Evolutionary conservation across 2,329 filamentous ascomycete genomes (phyloP).

Genomic region (Diaporthe helianthi): DNA sequence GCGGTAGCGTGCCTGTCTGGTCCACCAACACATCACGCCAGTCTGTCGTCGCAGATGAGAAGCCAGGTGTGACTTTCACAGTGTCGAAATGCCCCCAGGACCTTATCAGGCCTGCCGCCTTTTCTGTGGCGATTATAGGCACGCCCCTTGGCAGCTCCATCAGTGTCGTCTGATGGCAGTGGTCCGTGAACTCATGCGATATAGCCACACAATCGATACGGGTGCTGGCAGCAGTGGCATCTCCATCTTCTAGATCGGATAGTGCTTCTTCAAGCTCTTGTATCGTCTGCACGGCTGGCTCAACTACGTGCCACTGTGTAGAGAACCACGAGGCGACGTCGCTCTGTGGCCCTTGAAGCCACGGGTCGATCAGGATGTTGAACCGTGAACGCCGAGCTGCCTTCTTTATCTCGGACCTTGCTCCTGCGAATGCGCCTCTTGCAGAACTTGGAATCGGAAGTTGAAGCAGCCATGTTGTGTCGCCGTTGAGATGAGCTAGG

Average conservation of each 20-base stretch:
- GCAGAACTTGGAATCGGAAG: conserved; percentile 59
- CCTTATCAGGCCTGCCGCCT: conserved; percentile 62
- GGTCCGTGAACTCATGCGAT: conserved; percentile 73
- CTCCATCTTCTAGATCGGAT: conserved; percentile 52
- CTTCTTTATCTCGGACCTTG: conserved; percentile 39
- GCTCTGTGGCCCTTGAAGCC: conserved; percentile 67
- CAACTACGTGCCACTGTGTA: conserved; percentile 66
- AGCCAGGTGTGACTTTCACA: conserved; percentile 58
- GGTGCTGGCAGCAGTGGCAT: conserved; percentile 36
- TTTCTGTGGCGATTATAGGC: conserved; percentile 65
- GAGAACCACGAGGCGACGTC: conserved; percentile 71
- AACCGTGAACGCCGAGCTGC: conserved; percentile 60
- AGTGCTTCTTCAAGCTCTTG: conserved; percentile 61
- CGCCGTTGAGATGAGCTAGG: conserved; percentile 70
- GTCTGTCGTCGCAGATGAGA: conserved; percentile 42
- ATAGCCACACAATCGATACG: conserved; percentile 66
- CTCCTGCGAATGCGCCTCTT: not conserved
- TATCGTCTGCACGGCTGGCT: conserved; percentile 61
- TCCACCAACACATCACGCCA: conserved; percentile 40
- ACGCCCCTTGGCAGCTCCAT: conserved; percentile 59
- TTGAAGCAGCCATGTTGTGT: conserved; percentile 72
- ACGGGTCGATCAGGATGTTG: conserved; percentile 72
- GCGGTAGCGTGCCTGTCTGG: conserved; percentile 51
- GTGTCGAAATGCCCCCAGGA: conserved; percentile 66
- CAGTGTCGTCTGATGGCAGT: conserved; percentile 69